A percentile compares a stretch with the other conserved stretches of the same genome.
Conservation (phyloP, 352 stramenopile genomes). For the Peronospora tabacina region DNA sequence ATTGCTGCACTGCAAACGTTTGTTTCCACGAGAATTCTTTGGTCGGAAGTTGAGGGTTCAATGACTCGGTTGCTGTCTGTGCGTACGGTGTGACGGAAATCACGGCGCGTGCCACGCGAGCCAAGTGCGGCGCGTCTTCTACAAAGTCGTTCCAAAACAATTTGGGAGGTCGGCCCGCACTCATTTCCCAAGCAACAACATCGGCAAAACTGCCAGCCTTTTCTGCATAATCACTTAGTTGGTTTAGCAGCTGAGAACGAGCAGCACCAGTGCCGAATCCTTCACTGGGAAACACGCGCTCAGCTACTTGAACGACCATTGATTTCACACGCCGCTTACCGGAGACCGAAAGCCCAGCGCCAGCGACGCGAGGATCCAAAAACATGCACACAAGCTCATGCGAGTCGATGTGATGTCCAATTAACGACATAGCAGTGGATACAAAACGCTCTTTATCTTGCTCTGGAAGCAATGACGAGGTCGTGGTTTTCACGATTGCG, state of each 20-base stretch:
- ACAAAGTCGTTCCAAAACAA: slow-evolving; percentile 47
- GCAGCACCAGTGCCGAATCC: slow-evolving; percentile 11
- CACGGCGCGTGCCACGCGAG: slow-evolving; percentile 28
- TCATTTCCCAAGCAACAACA: slow-evolving; percentile 47
- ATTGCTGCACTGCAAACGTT: slow-evolving; percentile 22
- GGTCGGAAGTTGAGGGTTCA: background rate
- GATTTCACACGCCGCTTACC: slow-evolving; percentile 39
- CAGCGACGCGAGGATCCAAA: slow-evolving; percentile 40
- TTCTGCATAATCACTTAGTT: slow-evolving; percentile 35
- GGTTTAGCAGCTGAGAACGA: slow-evolving; percentile 25
- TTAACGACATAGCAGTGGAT: slow-evolving; percentile 5
- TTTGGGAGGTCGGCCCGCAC: slow-evolving; percentile 23
- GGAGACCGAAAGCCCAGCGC: slow-evolving; percentile 31
- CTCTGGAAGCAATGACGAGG: slow-evolving; percentile 6
- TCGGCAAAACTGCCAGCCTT: slow-evolving; percentile 35
- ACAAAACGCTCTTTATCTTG: slow-evolving; percentile 12
- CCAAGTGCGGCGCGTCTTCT: slow-evolving; percentile 37
- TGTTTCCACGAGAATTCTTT: slow-evolving; percentile 17
- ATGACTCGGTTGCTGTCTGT: slow-evolving; percentile 13
- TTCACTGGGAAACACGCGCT: slow-evolving; percentile 19
- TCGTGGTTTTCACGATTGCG: slow-evolving; percentile 11
- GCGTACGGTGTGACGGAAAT: slow-evolving; percentile 21
- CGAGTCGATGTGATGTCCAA: slow-evolving; percentile 19
- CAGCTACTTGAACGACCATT: slow-evolving; percentile 35
- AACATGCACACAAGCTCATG: slow-evolving; percentile 42